These are phyloP conservation scores for Vigna angularis DNA, from an alignment of 306 rosid genomes.

Conservation along the genomic window DNA sequence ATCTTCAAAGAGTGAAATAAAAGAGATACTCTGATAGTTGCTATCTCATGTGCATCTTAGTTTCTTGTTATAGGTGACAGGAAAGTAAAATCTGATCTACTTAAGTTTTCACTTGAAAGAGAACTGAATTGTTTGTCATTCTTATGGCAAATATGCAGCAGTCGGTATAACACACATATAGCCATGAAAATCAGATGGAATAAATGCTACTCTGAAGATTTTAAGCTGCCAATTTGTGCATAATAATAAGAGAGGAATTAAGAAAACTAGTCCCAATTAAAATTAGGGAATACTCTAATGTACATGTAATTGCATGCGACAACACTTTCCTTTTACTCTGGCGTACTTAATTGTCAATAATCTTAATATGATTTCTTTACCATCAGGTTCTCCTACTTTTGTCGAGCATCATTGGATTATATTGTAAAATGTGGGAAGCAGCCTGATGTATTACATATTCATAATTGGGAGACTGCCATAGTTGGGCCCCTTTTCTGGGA, in stretches of 20 bases:
- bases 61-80: slow-evolving; percentile 2
- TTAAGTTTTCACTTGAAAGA: background rate
- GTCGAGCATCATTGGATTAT: slow-evolving; percentile 92
- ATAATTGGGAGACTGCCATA: slow-evolving; percentile 95
- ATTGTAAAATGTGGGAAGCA: slow-evolving; percentile 84
- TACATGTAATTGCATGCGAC: background rate
- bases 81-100: slow-evolving; percentile 21
- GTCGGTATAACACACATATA: background rate
- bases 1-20: slow-evolving; percentile 24
- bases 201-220: background rate
- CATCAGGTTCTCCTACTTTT: slow-evolving; percentile 86
- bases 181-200: background rate
- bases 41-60: slow-evolving; percentile 3
- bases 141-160: background rate
- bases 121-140: background rate
- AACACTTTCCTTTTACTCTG: slow-evolving; percentile 21
- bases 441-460: slow-evolving; percentile 88
- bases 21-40: background rate
- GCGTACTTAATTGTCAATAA: slow-evolving; percentile 33
- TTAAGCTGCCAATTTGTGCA: background rate
- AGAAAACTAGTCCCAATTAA: background rate
- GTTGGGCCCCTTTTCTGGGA: slow-evolving; percentile 98
- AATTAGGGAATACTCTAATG: background rate
- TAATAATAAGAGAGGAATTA: background rate
- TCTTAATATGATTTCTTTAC: slow-evolving; percentile 40